These are phyloP conservation scores for Tylopilus rubrobrunneus DNA, from an alignment of 768 basidiomycete species.

Conservation along the genomic window DNA sequence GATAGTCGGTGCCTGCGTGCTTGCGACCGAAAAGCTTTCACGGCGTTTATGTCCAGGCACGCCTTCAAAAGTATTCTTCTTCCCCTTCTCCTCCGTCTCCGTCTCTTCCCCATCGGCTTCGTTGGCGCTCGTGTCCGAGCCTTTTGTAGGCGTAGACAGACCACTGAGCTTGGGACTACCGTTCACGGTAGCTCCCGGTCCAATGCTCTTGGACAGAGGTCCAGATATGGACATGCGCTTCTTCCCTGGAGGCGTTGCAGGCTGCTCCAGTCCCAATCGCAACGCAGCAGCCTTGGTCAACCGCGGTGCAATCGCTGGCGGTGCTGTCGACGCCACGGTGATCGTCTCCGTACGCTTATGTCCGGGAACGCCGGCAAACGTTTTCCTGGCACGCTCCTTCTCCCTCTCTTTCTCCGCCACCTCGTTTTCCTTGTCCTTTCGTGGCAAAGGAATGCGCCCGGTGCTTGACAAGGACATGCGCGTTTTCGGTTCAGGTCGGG, in stretches of 20 bases:
- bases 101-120: slow-evolving; percentile 30
- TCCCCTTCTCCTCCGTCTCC: slow-evolving; percentile 23
- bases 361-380: slow-evolving; percentile 76
- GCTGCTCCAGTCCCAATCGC: slow-evolving; percentile 50
- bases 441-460: slow-evolving; percentile 26
- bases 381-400: slow-evolving; percentile 58
- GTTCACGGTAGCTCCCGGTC: not conserved
- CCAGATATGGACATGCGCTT: slow-evolving; percentile 35
- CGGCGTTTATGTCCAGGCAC: slow-evolving; percentile 83
- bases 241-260: slow-evolving; percentile 37
- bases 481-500: slow-evolving; percentile 15
- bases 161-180: slow-evolving; percentile 1
- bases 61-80: slow-evolving; percentile 62
- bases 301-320: slow-evolving; percentile 67
- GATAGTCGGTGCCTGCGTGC: slow-evolving; percentile 41
- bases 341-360: slow-evolving; percentile 73
- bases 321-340: slow-evolving; percentile 67
- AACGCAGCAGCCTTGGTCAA: slow-evolving; percentile 76
- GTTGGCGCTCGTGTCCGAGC: slow-evolving; percentile 16
- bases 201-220: slow-evolving; percentile 8
- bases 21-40: slow-evolving; percentile 68
- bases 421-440: slow-evolving; percentile 26
- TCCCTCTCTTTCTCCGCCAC: slow-evolving; percentile 50
- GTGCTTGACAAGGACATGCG: slow-evolving; percentile 35
- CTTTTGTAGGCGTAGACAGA: slow-evolving; percentile 12